phyloP scores from a whole-genome alignment of 2,329 filamentous ascomycete species.

The Fusarium phyllophilum region DNA sequence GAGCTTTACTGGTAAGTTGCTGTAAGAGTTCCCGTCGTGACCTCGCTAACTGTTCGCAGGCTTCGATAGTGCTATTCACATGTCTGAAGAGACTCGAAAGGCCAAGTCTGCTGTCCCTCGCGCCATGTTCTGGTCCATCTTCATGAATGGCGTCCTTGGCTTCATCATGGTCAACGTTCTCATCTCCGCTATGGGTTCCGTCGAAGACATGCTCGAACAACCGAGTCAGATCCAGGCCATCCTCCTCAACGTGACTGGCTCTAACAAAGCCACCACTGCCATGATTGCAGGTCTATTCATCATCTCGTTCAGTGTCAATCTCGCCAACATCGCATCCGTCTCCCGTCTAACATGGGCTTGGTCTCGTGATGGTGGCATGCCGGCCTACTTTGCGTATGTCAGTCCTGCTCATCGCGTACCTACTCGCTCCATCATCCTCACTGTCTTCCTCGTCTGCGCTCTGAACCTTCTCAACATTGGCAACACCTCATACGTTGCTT shows the following conservation, averaged over 20 bases:
- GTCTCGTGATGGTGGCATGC: conserved; percentile 41
- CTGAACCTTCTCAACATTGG: conserved; percentile 43
- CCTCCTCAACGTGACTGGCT: conserved; percentile 31
- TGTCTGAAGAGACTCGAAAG: conserved; percentile 41
- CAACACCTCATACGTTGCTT: conserved; percentile 40
- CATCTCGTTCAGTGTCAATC: conserved; percentile 40
- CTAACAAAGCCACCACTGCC: conserved; percentile 34
- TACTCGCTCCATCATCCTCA: conserved; percentile 36
- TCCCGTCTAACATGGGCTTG: conserved; percentile 42
- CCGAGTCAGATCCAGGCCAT: conserved; percentile 40
- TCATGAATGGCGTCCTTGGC: conserved; percentile 41
- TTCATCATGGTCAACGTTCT: conserved; percentile 44
- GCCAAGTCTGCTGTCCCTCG: conserved; percentile 40
- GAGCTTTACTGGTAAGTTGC: conserved; percentile 38
- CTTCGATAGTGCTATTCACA: conserved; percentile 42
- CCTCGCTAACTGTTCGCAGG: conserved; percentile 10
- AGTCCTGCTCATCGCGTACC: conserved; percentile 39
- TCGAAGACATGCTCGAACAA: conserved; percentile 38
- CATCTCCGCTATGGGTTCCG: conserved; percentile 40
- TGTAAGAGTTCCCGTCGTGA: fast-evolving
- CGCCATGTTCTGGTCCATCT: conserved; percentile 45
- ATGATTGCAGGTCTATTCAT: conserved; percentile 41
- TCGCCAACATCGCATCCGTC: conserved; percentile 41
- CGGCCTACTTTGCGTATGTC: conserved; percentile 39
- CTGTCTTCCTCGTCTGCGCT: conserved; percentile 40